Conservation (phyloP, 352 stramenopile species). For the Globisporangium nagaii region DNA sequence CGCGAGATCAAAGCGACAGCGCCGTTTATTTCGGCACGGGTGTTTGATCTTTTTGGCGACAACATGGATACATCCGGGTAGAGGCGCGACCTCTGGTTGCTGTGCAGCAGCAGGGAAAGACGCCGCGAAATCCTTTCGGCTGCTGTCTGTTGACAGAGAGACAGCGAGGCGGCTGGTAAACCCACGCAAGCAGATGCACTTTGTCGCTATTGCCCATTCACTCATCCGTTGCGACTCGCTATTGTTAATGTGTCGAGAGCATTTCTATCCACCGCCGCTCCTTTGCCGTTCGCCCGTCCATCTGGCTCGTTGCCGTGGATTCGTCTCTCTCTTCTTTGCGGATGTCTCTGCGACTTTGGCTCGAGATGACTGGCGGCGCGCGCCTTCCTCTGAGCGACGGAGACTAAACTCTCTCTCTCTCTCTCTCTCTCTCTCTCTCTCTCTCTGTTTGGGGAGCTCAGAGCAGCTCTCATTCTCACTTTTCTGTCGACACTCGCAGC, state of each 20-base stretch:
- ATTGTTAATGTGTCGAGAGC: neutral
- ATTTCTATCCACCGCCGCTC: neutral
- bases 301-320: neutral
- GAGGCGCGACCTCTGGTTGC: too few relatives aligned
- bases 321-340: neutral
- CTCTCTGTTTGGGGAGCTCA: too few relatives aligned
- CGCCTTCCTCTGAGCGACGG: neutral
- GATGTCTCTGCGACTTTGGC: neutral
- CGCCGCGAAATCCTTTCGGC: too few relatives aligned
- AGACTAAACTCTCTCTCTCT: neutral
- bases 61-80: too few relatives aligned
- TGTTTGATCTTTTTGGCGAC: too few relatives aligned
- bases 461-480: neutral
- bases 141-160: too few relatives aligned
- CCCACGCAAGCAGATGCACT: too few relatives aligned
- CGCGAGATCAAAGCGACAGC: neutral
- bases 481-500: conserved; percentile 10
- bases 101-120: too few relatives aligned
- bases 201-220: neutral
- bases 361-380: neutral
- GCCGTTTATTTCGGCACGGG: too few relatives aligned
- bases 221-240: neutral
- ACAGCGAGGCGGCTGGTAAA: too few relatives aligned
- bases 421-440: neutral
- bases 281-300: neutral